Percentiles rank a stretch among this genome's conserved stretches.
phyloP scores from a whole-genome alignment of 306 rosid species.

The Psophocarpus tetragonolobus region DNA sequence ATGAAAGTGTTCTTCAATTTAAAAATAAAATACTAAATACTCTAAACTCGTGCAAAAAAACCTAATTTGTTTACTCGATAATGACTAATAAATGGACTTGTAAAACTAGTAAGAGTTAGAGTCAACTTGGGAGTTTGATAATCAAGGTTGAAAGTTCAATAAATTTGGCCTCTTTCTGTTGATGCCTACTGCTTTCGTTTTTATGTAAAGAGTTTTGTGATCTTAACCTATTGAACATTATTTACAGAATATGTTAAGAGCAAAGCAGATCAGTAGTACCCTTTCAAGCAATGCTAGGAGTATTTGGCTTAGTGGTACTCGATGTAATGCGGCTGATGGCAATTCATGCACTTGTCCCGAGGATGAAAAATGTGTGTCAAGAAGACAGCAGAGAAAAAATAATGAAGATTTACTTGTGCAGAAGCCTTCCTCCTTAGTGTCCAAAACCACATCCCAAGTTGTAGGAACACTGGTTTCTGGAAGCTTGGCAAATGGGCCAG shows the following conservation, averaged over 20 bases:
- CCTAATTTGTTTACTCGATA: too few relatives aligned
- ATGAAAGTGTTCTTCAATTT: too few relatives aligned
- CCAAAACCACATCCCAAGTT: conserved; percentile 49
- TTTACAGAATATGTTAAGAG: conserved; percentile 71
- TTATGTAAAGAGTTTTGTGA: background rate
- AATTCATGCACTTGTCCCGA: conserved; percentile 78
- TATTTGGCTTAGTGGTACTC: conserved; percentile 66
- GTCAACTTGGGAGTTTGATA: too few relatives aligned
- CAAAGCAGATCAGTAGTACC: conserved; percentile 68
- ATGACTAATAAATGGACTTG: too few relatives aligned
- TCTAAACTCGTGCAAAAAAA: too few relatives aligned
- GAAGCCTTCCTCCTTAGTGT: conserved; percentile 51
- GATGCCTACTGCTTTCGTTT: conserved; percentile 5
- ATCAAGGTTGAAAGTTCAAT: conserved; percentile 19
- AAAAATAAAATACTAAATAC: too few relatives aligned
- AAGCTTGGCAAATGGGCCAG: conserved; percentile 41
- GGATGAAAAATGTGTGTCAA: conserved; percentile 76
- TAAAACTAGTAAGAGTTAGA: too few relatives aligned
- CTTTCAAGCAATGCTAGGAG: conserved; percentile 86
- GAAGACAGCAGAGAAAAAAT: conserved; percentile 49
- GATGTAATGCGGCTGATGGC: conserved; percentile 71
- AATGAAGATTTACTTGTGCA: conserved; percentile 48
- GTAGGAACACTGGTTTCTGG: conserved; percentile 51
- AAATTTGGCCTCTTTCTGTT: background rate
- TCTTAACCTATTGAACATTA: conserved; percentile 21